Base-by-base conservation (phyloP, 2,329 filamentous ascomycete genomes). In the Botrytis cinerea region DNA sequence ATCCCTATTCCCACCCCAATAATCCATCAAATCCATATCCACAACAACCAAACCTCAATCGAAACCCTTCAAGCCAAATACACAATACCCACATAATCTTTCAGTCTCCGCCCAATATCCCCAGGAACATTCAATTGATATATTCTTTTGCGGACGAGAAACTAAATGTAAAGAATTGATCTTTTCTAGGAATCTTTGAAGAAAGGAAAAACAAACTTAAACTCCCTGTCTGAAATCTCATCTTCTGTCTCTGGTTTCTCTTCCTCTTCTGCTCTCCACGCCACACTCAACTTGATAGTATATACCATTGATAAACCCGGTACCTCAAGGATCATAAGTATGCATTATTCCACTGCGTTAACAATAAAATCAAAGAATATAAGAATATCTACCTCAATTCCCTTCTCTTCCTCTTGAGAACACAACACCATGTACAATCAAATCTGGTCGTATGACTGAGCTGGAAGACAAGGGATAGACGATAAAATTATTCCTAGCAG, bases 321-420 rank as follows among this genome's bases (percentile, higher is more conserved):
- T 28, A 28, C 28, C 28, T 28, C 1, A 28, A 1, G 9, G 4
- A 51, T 51, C 25, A 51, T 14, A 12, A 14, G 14, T 12, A 25
- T 18, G 3, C n/a, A 18, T 18, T 4, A 32, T 3, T 7, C 7
- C 28, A 51, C 54, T 57, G 16, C 12, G 18, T 32, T 38, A 20
- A 3, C 32, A 59, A 18, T 18, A 7, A 18, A 28, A 57, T 6
- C n/a, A 16, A 28, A 57, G 6, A 32, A 12, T 20, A 57, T 57
- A 22, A 35, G 35, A 35, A 2, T 28, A 7, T 35, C 54, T 0
- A 22, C n/a, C 0, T 54, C n/a, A 0, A 2, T 20, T 10, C 16
- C 16, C 16, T 22, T 8, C 16, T 18, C 22, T 10, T 20, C 54
- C 28, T 59, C 18, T 6, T 4, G 28, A 35, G 14, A 22, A 59